phyloP scores from a whole-genome alignment of 345 rosid genomes.

The Euphorbia pulcherrima region DNA sequence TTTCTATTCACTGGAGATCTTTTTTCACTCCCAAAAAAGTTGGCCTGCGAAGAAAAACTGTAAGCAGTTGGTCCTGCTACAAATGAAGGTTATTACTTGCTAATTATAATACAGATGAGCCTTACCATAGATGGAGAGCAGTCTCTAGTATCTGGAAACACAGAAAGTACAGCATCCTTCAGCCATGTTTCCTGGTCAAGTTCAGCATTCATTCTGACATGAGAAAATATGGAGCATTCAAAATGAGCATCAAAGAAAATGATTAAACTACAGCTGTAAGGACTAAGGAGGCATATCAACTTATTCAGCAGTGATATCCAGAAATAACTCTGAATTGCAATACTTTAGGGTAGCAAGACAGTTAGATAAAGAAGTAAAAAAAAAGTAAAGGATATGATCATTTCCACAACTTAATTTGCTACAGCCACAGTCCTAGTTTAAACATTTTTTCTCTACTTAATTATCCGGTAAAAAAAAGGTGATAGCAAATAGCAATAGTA shows the following conservation, averaged over 20 bases:
- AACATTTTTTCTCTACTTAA: neutral
- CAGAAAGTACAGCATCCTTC: slow-evolving; percentile 67
- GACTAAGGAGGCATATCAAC: slow-evolving; percentile 14
- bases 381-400: neutral
- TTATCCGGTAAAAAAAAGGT: neutral
- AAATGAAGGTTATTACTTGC: neutral
- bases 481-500: neutral
- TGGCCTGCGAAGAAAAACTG: slow-evolving; percentile 42
- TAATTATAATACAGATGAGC: slow-evolving; percentile 11
- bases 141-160: slow-evolving; percentile 77
- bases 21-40: slow-evolving; percentile 59
- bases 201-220: slow-evolving; percentile 34
- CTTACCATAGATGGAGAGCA: slow-evolving; percentile 86
- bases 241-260: slow-evolving; percentile 13
- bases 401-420: neutral
- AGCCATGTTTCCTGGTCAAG: slow-evolving; percentile 85
- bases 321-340: neutral
- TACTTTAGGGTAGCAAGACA: slow-evolving; percentile 8
- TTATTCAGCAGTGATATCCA: neutral
- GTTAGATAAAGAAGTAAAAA: neutral
- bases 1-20: slow-evolving; percentile 43
- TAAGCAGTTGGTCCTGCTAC: slow-evolving; percentile 16
- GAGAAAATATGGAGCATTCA: slow-evolving; percentile 29
- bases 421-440: neutral
- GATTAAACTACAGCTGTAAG: slow-evolving; percentile 3